Evolutionary conservation across 2,329 filamentous ascomycete species (phyloP), one percentile per base, ranked within the genome.

Genomic region (Colletotrichum sp.): DNA sequence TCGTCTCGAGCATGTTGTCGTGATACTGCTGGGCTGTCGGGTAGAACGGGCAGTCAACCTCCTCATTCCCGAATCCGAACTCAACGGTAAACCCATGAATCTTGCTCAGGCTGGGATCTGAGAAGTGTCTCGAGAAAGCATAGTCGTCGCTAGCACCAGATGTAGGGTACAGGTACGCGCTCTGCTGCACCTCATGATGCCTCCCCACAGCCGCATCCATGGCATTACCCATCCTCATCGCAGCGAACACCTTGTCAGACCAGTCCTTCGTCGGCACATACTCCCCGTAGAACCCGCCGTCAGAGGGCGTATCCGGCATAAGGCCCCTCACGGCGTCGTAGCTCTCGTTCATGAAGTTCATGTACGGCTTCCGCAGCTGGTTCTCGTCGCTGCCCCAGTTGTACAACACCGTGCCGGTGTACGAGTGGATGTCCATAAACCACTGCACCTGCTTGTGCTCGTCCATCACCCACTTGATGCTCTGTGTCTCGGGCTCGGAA

Each of bases 361-460:
- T 88, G 65, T 77, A 77, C 0, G 86, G 79, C 61, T 85, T 84
- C 1, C 81, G 84, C 67, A 82, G 83, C 81, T 92, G 90, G 72
- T 87, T 83, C 62, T 88, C 85, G 77, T 92, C 90, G 77, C 89
- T 88, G 26, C 90, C 90, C 90, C 90, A 92, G 70, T 84, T 86
- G 81, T 91, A 91, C 16, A 92, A 82, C 70, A 78, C 67, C 13
- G 69, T 70, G 4, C 88, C 89, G 1, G 85, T 84, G 32, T 85
- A 88, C 2, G 89, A 91, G 84, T 92, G 91, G 60, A 92, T 84
- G 77, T 92, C 91, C 75, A 91, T 82, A 80, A 90, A 91, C 89
- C 90, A 92, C 32, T 87, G 84, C 61, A 92, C 82, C 60, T 86
- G 86, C 64, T 83, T 81, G 81, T 88, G 89, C 32, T 85, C 83